Percentiles rank a stretch among this genome's conserved stretches.
These are phyloP conservation scores for Hevea brasiliensis DNA, from an alignment of 345 rosid genomes.

Conservation along the genomic window DNA sequence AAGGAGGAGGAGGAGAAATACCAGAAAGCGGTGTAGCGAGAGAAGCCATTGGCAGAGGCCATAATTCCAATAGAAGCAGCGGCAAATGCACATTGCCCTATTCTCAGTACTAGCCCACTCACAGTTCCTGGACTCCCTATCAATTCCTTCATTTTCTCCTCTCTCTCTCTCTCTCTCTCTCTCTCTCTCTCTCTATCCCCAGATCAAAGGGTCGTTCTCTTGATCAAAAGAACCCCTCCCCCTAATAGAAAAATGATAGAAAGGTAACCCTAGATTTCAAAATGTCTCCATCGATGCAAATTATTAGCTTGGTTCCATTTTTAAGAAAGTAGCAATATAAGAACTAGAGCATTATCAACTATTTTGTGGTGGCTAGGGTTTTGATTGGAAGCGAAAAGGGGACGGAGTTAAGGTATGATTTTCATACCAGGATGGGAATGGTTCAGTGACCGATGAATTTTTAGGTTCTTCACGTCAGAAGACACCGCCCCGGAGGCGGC, in stretches of 20 bases:
- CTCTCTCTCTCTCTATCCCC: too few species aligned
- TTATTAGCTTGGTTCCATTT: not conserved
- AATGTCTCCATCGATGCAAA: not conserved
- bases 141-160: constrained; percentile 60
- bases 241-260: not conserved
- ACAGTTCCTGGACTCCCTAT: constrained; percentile 82
- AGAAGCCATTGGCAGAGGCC: constrained; percentile 58
- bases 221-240: not conserved
- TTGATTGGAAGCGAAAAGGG: not conserved
- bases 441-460: not conserved
- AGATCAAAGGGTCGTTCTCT: not conserved
- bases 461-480: not conserved
- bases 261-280: constrained; percentile 27
- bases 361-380: not conserved
- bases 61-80: constrained; percentile 74
- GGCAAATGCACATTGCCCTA: constrained; percentile 73
- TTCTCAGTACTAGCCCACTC: constrained; percentile 65
- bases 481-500: not conserved
- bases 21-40: constrained; percentile 83
- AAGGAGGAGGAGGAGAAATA: constrained; percentile 20
- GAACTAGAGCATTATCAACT: not conserved
- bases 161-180: not conserved
- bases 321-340: not conserved
- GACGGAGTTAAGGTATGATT: not conserved
- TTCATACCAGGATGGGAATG: not conserved